Evolutionary conservation across 768 basidiomycete species (phyloP), one percentile per base, ranked within the genome.

Genomic region (Coprinopsis strossmayeri): DNA sequence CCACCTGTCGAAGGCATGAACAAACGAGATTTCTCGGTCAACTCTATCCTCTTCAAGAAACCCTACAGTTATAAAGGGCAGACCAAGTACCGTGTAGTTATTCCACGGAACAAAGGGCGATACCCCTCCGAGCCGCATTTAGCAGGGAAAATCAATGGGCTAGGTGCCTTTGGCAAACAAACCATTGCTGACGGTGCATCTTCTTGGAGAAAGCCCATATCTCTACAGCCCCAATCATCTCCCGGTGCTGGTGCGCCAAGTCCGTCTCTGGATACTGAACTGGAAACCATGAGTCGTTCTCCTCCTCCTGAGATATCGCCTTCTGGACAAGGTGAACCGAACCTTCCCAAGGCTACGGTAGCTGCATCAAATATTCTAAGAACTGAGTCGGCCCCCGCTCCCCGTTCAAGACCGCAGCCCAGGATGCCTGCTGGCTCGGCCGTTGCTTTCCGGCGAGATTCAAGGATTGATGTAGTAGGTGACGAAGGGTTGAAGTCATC

Each of bases 401-500:
- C 65, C 28, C 78, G 77, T 44, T 57, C 70, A 5, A 73, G 79
- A 58, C 63, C 73, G n/a, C 78, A 81, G 53, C 81, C 81, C 3
- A 87, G 81, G 61, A 78, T 87, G 75, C 84, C 85, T 42, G 77
- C 68, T 45, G 86, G 85, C 18, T 80, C 83, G 39, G 76, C 73
- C 34, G 82, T 89, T 46, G 86, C 81, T 28, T 86, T 87, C 64
- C 82, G 82, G 62, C 82, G 84, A 32, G 77, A 81, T 59, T 78
- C 78, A 5, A 72, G 73, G 26, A 72, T 79, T 30, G 77, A 81
- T 48, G 62, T 64, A 13, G 69, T 74, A 5, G 35, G 15, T 26
- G 70, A 69, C 49, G 66, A 67, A 30, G 76, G 79, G 55, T 55
- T 71, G 3, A 75, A 72, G 47, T 60, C 71, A 13, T 54, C 70